Percentiles rank a stretch among this genome's conserved stretches.
phyloP scores from a whole-genome alignment of 1,139 yeast genomes.

The Geotrichum candidum region DNA sequence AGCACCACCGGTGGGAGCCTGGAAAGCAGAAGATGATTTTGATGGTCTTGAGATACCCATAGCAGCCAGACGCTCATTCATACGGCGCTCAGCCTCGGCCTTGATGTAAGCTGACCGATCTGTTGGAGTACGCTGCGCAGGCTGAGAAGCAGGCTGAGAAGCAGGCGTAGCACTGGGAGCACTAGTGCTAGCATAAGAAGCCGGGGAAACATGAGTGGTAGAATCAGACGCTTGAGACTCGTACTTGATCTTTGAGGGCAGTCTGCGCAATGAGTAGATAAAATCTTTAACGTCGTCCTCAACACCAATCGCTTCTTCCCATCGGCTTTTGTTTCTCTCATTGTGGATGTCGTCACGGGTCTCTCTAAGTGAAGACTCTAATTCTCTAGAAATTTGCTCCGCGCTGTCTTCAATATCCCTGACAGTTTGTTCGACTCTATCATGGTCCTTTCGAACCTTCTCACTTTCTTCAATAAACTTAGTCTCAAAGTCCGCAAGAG shows the following conservation, averaged over 20 bases:
- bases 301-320: constrained; percentile 84
- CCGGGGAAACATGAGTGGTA: constrained; percentile 1
- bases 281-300: constrained; percentile 61
- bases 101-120: constrained; percentile 75
- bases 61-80: constrained; percentile 84
- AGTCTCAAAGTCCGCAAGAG: constrained; percentile 49
- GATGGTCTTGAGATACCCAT: constrained; percentile 58
- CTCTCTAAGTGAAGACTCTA: constrained; percentile 39
- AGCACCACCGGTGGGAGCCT: constrained; percentile 22
- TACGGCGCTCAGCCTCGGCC: constrained; percentile 84
- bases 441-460: constrained; percentile 50
- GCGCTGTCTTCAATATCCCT: constrained; percentile 72
- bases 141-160: constrained; percentile 18
- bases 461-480: constrained; percentile 52
- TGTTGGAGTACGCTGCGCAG: constrained; percentile 39
- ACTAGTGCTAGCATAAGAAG: constrained; percentile 14
- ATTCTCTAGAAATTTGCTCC: constrained; percentile 60
- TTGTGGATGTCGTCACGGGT: constrained; percentile 34
- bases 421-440: constrained; percentile 46
- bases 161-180: neutral
- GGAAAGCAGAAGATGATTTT: constrained; percentile 22
- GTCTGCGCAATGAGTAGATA: constrained; percentile 47
- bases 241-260: constrained; percentile 17
- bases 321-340: constrained; percentile 58
- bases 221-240: constrained; percentile 2